Percentiles rank a stretch among this genome's conserved stretches.
Evolutionary conservation across 345 rosid genomes (phyloP).

Genomic region (Pistacia atlantica): DNA sequence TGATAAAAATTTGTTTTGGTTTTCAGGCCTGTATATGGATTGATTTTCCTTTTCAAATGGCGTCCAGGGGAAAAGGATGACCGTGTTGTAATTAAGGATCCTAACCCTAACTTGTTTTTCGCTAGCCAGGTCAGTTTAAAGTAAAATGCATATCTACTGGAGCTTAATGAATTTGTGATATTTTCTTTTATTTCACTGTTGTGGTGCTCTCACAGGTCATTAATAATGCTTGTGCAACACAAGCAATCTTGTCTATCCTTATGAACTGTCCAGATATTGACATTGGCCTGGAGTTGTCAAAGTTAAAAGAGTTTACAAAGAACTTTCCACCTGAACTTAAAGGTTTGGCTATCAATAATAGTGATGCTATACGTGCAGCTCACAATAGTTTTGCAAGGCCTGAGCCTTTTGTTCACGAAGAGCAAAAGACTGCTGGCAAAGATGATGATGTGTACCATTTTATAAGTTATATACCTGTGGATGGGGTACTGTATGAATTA

Average conservation of each 20-base stretch:
- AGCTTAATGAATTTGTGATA: background rate
- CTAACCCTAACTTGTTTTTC: constrained; percentile 74
- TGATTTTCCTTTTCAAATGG: constrained; percentile 98
- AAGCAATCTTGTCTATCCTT: constrained; percentile 90
- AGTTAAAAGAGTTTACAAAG: constrained; percentile 84
- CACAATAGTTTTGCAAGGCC: constrained; percentile 99
- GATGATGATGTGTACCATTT: constrained; percentile 98
- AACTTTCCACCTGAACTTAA: constrained; percentile 92
- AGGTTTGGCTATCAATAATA: constrained; percentile 95
- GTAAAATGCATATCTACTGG: background rate
- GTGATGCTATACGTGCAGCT: constrained; percentile 86
- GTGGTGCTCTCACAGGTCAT: constrained; percentile 58
- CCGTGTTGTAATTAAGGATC: constrained; percentile 80
- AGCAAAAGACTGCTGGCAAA: constrained; percentile 84
- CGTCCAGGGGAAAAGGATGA: constrained; percentile 91
- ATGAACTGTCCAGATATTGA: constrained; percentile 88
- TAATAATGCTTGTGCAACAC: constrained; percentile 98
- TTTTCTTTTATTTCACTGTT: background rate
- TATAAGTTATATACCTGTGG: constrained; percentile 89
- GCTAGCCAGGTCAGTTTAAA: constrained; percentile 79
- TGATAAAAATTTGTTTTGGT: background rate
- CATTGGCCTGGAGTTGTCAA: constrained; percentile 80
- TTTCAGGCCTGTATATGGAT: constrained; percentile 86
- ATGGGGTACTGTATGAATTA: constrained; percentile 91
- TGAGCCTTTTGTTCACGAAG: constrained; percentile 91